Evolutionary conservation across 257 asterid genomes (phyloP), one percentile per base, ranked within the genome.

Genomic region (Leonotis leonurus): DNA sequence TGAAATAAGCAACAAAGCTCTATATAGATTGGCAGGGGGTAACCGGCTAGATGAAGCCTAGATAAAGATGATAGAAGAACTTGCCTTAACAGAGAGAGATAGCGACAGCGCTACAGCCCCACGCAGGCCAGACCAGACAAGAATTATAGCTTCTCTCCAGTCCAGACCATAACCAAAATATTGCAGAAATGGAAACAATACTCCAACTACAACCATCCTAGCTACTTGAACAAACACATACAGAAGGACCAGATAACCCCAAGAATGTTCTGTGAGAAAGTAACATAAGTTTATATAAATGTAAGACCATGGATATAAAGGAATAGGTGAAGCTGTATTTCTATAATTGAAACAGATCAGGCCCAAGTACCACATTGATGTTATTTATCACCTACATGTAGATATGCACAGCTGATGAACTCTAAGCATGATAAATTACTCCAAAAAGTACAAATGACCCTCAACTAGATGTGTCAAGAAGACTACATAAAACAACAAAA

Each of bases 51-150:
- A 41, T 24, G 39, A 3, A 46, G 17, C 53, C 40, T 21, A 16
- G 49, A 33, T 12, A 37, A 6, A 36, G 58, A 48, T 24, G 50
- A 18, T 8, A 37, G 65, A 49, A 63, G 24, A 71, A 68, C 87
- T 68, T 80, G 70, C 98, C 90, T 88, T 88, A 48, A 88, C 82
- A 12, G 98, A 88, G 50, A 91, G 83, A 13, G 96, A 70, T 67
- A 91, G 92, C 14, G 98, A 64, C 72, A 91, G 70, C 11, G 98
- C 95, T 46, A 91, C 96, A 26, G 95, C 92, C 62, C 98, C 98
- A 41, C 98, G 98, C 66, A 91, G 78, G 65, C 98, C 98, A 73
- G 96, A 80, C 98, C 98, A 91, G 11, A 81, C 83, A 64, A 91
- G 95, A 77, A 91, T 80, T 57, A 69, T 69, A 70, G 95, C 95